Evolutionary conservation across 1,284 basidiomycete genomes (phyloP).

Genomic region (Bondarzewia mesenterica): DNA sequence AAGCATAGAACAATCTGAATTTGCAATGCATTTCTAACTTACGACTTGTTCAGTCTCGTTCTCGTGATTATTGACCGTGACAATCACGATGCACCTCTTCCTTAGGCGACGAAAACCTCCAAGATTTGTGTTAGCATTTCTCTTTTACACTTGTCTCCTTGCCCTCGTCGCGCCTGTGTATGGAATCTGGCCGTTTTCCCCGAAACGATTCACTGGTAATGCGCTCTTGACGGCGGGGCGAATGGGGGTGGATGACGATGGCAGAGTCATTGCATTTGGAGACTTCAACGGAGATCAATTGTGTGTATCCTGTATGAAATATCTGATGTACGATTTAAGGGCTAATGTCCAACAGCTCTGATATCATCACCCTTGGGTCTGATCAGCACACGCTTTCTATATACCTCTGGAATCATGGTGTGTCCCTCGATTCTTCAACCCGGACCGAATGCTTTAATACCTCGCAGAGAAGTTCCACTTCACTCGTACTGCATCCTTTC

Average conservation of each 20-base stretch:
- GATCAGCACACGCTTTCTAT: constrained; percentile 71
- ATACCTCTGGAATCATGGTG: constrained; percentile 83
- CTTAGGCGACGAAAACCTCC: constrained; percentile 3
- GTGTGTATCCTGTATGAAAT: constrained; percentile 41
- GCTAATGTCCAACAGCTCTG: constrained; percentile 45
- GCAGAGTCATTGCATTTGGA: constrained; percentile 80
- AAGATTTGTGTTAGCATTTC: background rate
- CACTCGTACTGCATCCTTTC: constrained; percentile 43
- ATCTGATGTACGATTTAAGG: background rate
- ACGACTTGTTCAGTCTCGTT: too few relatives aligned
- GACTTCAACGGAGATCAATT: constrained; percentile 96
- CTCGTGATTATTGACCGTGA: background rate
- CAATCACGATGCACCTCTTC: background rate
- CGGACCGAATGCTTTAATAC: background rate
- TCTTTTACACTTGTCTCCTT: background rate
- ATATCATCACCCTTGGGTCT: constrained; percentile 68
- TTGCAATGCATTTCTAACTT: too few relatives aligned
- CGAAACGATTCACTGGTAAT: constrained; percentile 83
- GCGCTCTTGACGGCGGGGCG: constrained; percentile 76
- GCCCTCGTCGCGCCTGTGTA: constrained; percentile 3
- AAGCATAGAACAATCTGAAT: too few relatives aligned
- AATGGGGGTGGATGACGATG: constrained; percentile 68
- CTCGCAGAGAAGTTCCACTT: constrained; percentile 55
- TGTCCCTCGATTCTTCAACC: constrained; percentile 15
- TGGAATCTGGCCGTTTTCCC: constrained; percentile 73